A percentile compares a stretch with the other conserved stretches of the same genome.
Evolutionary conservation across 129 eudicot species (phyloP).

Genomic region (Artemisia argyi): DNA sequence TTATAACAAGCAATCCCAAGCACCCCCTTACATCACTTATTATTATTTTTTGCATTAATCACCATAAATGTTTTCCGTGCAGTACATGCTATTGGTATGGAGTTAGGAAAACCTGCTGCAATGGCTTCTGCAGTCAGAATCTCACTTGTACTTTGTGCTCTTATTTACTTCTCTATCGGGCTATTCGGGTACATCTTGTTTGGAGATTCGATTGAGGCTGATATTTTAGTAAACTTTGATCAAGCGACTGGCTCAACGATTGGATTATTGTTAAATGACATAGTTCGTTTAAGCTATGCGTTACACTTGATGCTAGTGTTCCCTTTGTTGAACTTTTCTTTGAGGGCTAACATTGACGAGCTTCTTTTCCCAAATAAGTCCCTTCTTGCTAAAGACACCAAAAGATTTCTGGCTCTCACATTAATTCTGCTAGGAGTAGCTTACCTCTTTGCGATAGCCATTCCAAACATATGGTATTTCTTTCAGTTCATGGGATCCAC

Average conservation of each 20-base stretch:
- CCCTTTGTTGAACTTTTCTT: conserved; percentile 77
- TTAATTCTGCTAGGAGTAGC: conserved; percentile 43
- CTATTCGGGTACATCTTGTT: conserved; percentile 79
- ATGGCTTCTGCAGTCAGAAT: conserved; percentile 82
- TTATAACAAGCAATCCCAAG: not conserved
- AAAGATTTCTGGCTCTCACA: conserved; percentile 66
- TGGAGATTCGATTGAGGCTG: conserved; percentile 76
- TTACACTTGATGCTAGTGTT: conserved; percentile 88
- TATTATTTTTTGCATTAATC: not conserved
- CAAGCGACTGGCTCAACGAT: conserved; percentile 47
- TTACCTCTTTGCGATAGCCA: conserved; percentile 72
- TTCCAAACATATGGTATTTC: conserved; percentile 91
- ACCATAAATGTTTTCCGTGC: conserved; percentile 9
- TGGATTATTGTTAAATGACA: conserved; percentile 55
- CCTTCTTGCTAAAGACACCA: conserved; percentile 47
- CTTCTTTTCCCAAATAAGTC: conserved; percentile 65
- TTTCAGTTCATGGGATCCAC: conserved; percentile 95
- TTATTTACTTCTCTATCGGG: conserved; percentile 79
- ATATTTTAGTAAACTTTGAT: conserved; percentile 87
- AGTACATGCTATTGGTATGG: conserved; percentile 88
- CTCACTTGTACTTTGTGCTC: conserved; percentile 67
- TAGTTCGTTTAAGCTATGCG: conserved; percentile 84
- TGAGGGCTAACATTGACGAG: conserved; percentile 74
- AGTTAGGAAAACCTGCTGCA: conserved; percentile 71
- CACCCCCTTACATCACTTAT: too few relatives aligned